Evolutionary conservation across 139 green algal genomes (phyloP).

Genomic region (Yamagishiella unicocca): DNA sequence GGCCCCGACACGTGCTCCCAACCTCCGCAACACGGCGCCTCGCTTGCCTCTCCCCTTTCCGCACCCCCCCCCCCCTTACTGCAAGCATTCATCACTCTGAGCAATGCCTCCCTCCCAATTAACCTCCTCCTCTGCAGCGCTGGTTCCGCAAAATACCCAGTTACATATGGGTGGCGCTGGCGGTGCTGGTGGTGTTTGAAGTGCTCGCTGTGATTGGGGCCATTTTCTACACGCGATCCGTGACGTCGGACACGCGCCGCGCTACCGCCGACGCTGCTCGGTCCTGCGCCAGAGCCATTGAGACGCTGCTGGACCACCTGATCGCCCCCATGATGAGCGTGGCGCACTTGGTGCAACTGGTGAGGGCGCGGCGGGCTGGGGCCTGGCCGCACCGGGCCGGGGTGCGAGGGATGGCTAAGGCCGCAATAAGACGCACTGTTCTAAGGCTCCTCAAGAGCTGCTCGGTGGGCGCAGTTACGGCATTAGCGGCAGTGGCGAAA

Average conservation of each 20-base stretch:
- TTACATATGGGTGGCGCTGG: constrained; percentile 39
- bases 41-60: background rate
- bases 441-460: too few species aligned
- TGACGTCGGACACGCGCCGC: background rate
- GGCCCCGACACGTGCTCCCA: too few species aligned
- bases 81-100: background rate
- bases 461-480: too few species aligned
- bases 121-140: background rate
- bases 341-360: background rate
- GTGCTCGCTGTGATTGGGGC: constrained; percentile 3
- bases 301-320: constrained; percentile 44
- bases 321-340: constrained; percentile 29
- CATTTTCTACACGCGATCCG: constrained; percentile 20
- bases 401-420: too few species aligned
- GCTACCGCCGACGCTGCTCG: background rate
- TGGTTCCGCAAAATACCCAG: background rate
- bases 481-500: too few species aligned
- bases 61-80: background rate
- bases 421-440: too few species aligned
- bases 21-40: too few species aligned
- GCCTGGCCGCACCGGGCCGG: too few species aligned
- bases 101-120: background rate
- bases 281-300: constrained; percentile 13
- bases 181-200: constrained; percentile 20
- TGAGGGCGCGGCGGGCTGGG: too few species aligned